phyloP scores from a whole-genome alignment of 441 rosid species.

The Geranium incanum region DNA sequence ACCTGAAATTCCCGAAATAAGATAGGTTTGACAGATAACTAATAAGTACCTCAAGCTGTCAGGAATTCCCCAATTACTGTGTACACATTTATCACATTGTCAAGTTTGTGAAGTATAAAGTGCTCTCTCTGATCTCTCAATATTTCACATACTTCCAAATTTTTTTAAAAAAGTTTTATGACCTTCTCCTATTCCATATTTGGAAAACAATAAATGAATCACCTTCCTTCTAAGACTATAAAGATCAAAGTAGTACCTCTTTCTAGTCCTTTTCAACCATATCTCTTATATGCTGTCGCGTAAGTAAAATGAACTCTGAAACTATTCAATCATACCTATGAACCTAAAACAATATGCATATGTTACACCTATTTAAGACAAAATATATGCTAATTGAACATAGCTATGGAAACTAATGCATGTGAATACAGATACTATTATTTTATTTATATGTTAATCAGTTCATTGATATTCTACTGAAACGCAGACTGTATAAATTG shows the following conservation, averaged over 20 bases:
- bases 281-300: not conserved
- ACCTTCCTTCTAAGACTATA: not conserved
- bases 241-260: not conserved
- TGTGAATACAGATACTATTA: not conserved
- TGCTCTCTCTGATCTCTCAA: not conserved
- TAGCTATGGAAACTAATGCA: not conserved
- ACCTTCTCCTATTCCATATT: not conserved
- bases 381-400: not conserved
- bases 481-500: not conserved
- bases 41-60: slow-evolving; percentile 4
- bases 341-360: not conserved
- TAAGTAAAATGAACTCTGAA: not conserved
- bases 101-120: not conserved
- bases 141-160: not conserved
- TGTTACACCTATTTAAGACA: not conserved
- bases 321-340: not conserved
- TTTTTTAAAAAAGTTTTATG: not conserved
- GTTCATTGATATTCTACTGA: not conserved
- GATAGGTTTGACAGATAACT: not conserved
- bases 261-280: not conserved
- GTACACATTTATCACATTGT: not conserved
- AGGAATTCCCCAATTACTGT: not conserved
- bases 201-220: not conserved
- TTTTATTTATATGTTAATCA: not conserved
- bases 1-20: not conserved